Conservation (phyloP, 257 asterid species). For the Solanum ahanhuiri region DNA sequence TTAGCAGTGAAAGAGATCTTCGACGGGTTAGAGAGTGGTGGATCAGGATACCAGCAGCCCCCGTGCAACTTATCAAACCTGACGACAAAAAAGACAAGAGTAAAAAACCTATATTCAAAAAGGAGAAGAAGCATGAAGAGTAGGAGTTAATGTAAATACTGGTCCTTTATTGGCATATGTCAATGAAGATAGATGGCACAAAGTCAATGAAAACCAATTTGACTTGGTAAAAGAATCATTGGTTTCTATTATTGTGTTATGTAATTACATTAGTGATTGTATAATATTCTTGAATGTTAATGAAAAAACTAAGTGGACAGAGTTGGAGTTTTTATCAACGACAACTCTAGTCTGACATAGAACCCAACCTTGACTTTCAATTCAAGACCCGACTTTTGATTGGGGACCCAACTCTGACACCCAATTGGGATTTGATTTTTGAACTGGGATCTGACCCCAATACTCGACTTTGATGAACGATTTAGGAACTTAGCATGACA, state of each 20-base stretch:
- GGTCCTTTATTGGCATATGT: background rate
- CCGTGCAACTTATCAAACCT: slow-evolving; percentile 48
- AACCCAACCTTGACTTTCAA: too few species aligned
- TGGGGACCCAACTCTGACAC: too few species aligned
- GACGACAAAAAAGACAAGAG: slow-evolving; percentile 68
- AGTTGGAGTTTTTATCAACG: background rate
- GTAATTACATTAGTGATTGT: background rate
- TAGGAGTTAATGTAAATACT: background rate
- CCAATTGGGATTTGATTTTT: too few species aligned
- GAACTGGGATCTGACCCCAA: too few species aligned
- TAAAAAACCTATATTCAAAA: background rate
- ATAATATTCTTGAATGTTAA: background rate
- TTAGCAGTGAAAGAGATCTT: slow-evolving; percentile 36
- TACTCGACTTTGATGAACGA: too few species aligned
- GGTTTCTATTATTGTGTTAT: background rate
- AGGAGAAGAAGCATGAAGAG: background rate
- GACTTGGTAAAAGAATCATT: background rate
- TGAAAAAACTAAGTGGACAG: background rate
- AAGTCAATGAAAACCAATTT: background rate
- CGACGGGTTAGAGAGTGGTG: slow-evolving; percentile 85
- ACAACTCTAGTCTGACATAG: too few species aligned
- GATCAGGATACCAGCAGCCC: slow-evolving; percentile 85
- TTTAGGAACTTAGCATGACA: too few species aligned
- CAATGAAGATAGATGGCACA: background rate
- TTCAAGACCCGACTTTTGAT: too few species aligned